Evolutionary conservation across 139 green algal species (phyloP).

Genomic region (Chara braunii): DNA sequence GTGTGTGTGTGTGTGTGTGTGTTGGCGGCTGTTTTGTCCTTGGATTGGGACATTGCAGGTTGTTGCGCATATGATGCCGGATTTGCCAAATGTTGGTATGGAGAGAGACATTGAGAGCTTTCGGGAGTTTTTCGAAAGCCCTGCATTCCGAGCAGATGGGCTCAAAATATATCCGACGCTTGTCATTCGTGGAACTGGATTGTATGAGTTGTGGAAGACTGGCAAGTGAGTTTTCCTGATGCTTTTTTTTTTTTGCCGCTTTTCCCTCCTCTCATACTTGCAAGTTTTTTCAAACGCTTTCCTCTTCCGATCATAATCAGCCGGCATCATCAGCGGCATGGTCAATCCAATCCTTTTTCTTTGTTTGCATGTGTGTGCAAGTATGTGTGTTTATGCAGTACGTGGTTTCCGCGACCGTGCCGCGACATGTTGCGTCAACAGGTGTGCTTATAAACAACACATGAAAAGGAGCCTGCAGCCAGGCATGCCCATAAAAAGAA

Average conservation of each 20-base stretch:
- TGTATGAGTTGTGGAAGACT: slow-evolving; percentile 97
- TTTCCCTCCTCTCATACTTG: too few relatives aligned
- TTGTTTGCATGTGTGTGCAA: too few relatives aligned
- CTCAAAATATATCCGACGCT: slow-evolving; percentile 85
- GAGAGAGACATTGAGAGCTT: slow-evolving; percentile 94
- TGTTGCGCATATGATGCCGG: slow-evolving; percentile 97
- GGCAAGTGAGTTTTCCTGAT: slow-evolving; percentile 62
- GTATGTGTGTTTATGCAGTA: too few relatives aligned
- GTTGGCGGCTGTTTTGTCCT: slow-evolving; percentile 4
- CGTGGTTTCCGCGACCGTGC: too few relatives aligned
- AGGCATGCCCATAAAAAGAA: too few relatives aligned
- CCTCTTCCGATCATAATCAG: too few relatives aligned
- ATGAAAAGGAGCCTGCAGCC: too few relatives aligned
- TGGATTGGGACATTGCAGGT: slow-evolving; percentile 15
- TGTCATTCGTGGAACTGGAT: slow-evolving; percentile 79
- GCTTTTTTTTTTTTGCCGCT: neutral
- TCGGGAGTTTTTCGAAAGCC: slow-evolving; percentile 94
- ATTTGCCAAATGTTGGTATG: slow-evolving; percentile 94
- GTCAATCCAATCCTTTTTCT: too few relatives aligned
- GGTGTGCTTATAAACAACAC: too few relatives aligned
- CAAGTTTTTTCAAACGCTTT: too few relatives aligned
- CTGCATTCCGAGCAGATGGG: slow-evolving; percentile 81
- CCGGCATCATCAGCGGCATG: too few relatives aligned
- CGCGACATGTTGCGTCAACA: too few relatives aligned
- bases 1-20: neutral